Percentiles rank a stretch among this genome's conserved stretches.
Evolutionary conservation across 2,329 filamentous ascomycete species (phyloP).

Genomic region (Fulvia fulva): DNA sequence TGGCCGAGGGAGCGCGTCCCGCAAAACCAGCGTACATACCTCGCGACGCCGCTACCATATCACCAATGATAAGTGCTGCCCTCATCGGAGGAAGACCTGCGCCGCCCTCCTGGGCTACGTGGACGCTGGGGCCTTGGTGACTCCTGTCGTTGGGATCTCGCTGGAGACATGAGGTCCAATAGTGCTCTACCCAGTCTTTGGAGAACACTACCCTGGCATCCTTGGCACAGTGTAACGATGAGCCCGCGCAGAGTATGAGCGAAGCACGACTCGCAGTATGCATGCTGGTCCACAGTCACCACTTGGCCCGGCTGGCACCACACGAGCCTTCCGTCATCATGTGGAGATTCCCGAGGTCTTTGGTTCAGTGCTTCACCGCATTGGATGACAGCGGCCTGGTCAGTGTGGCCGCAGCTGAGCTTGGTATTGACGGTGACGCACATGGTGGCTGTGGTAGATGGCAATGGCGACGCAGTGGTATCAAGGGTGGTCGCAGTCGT

Average conservation of each 20-base stretch:
- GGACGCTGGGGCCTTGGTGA: neutral
- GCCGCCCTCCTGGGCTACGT: neutral
- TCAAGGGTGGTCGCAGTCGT: neutral
- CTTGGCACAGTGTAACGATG: slow-evolving; percentile 12
- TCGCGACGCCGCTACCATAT: neutral
- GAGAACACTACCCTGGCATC: slow-evolving; percentile 11
- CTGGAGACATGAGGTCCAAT: slow-evolving; percentile 5
- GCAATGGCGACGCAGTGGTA: neutral
- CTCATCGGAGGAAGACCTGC: neutral
- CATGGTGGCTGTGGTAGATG: slow-evolving; percentile 3
- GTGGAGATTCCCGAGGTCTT: slow-evolving; percentile 3
- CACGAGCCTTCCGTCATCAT: slow-evolving; percentile 11
- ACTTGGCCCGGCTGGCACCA: slow-evolving; percentile 9
- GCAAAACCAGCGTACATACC: neutral
- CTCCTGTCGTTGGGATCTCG: neutral
- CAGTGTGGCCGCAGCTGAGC: slow-evolving; percentile 16
- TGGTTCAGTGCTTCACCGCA: slow-evolving; percentile 9
- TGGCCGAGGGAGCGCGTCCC: neutral
- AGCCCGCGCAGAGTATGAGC: slow-evolving; percentile 11
- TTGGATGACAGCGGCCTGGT: slow-evolving; percentile 13
- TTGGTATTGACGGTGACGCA: slow-evolving; percentile 15
- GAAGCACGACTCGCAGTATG: slow-evolving; percentile 20
- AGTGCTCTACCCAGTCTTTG: slow-evolving; percentile 13
- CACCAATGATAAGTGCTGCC: neutral
- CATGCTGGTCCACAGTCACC: slow-evolving; percentile 12